Percentiles rank a stretch among this genome's conserved stretches.
Evolutionary conservation across 768 basidiomycete species (phyloP).

Genomic region (Collybiopsis luxurians): DNA sequence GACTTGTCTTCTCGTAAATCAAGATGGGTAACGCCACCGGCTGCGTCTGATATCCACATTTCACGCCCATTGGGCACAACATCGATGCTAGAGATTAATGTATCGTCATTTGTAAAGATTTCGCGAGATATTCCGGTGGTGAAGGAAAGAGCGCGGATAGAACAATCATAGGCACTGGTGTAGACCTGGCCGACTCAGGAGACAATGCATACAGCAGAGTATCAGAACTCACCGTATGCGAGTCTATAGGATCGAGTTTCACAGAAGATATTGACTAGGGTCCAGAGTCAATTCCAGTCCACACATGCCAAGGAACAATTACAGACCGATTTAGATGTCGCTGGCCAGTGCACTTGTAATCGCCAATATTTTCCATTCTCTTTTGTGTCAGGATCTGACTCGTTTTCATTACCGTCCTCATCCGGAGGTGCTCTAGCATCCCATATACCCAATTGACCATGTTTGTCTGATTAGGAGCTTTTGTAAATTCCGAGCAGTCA

Average conservation of each 20-base stretch:
- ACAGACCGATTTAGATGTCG: constrained; percentile 57
- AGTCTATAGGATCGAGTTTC: constrained; percentile 72
- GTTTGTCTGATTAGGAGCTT: constrained; percentile 57
- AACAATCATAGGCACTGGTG: constrained; percentile 82
- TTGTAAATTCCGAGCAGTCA: not conserved
- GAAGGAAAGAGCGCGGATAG: constrained; percentile 70
- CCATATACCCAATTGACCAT: constrained; percentile 84
- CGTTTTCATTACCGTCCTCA: constrained; percentile 67
- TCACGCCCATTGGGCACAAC: constrained; percentile 65
- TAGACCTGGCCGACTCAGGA: constrained; percentile 49
- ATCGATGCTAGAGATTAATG: constrained; percentile 70
- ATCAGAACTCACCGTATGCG: constrained; percentile 57
- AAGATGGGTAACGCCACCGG: constrained; percentile 71
- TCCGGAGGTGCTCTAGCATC: constrained; percentile 72
- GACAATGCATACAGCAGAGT: not conserved
- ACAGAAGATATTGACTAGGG: constrained; percentile 63
- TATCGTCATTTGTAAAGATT: constrained; percentile 59
- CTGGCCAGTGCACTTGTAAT: constrained; percentile 83
- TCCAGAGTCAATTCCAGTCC: not conserved
- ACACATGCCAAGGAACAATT: too few relatives aligned
- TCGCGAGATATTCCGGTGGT: constrained; percentile 70
- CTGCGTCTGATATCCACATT: constrained; percentile 80
- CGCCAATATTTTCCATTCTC: constrained; percentile 81
- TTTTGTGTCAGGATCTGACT: constrained; percentile 35
- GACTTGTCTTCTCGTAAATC: constrained; percentile 67